Evolutionary conservation across 805 yeast species (phyloP), one percentile per base, ranked within the genome.

Genomic region (Torulaspora franciscae): DNA sequence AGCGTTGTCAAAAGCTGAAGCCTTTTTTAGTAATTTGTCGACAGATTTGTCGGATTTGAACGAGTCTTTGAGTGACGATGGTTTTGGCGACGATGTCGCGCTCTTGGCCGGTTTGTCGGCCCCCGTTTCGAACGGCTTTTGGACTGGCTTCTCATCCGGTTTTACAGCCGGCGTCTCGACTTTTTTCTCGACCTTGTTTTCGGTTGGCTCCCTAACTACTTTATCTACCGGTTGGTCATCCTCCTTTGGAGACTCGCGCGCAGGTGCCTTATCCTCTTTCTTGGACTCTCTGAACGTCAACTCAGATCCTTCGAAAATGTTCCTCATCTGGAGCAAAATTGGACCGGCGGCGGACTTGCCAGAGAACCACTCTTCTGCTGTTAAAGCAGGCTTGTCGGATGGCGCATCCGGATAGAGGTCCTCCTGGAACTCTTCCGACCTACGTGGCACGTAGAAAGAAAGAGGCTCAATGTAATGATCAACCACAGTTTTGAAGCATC

Each of bases 351-450:
- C 82, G 23, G 74, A 74, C 62, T 87, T 82, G 28, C 98, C 98
- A 15, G 66, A 66, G 45, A 81, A 74, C 83, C 88, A 93, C 53
- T 89, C 96, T 1, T 70, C 77, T 1, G 95, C 87, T 11, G 81
- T 63, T 46, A 88, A 64, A 0, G 97, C 95, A 3, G 97, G 82
- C 57, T 77, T 74, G 32, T 72, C 75, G 3, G 96, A 80, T 23
- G 95, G 93, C 23, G 91, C 85, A 66, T 85, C 95, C 4, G 97
- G 96, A 62, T 83, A 93, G 40, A 93, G 87, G 57, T 90, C 98
- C 35, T 76, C 83, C 67, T 93, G 96, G 73, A 93, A 91, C 57
- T 81, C 80, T 60, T 93, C 98, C 4, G 95, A 78, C 64, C 89
- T 84, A 73, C 98, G 80, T 54, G 99, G 99, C 46, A 91, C 96